Percentiles rank a stretch among this genome's conserved stretches.
phyloP scores from a whole-genome alignment of 1,139 yeast genomes.

The Casaregolazyma suthepensis region DNA sequence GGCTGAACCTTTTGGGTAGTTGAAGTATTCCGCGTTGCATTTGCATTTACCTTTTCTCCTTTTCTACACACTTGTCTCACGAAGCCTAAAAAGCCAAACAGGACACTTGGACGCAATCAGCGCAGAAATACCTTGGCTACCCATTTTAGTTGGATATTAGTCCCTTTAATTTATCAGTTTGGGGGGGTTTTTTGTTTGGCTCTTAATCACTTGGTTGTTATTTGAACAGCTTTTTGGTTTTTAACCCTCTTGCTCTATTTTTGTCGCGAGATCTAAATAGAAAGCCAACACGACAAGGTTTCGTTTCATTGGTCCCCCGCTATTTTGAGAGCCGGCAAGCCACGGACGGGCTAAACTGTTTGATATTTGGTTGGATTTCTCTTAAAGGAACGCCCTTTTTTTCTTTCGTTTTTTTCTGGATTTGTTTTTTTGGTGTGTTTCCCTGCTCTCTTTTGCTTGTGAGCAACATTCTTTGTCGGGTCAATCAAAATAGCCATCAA shows the following conservation, averaged over 20 bases:
- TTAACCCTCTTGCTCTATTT: background rate
- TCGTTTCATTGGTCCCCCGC: background rate
- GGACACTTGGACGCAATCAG: background rate
- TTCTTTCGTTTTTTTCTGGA: background rate
- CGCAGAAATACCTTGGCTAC: background rate
- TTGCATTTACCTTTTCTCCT: background rate
- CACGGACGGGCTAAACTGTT: background rate
- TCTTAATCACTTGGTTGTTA: background rate
- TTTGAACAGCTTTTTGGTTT: background rate
- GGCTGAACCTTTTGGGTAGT: background rate
- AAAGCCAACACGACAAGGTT: background rate
- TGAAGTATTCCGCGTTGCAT: background rate
- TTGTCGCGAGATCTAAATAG: conserved; percentile 1
- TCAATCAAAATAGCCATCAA: background rate
- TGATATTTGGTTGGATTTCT: background rate
- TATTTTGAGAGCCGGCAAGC: background rate
- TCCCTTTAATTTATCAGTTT: background rate
- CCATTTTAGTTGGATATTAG: background rate
- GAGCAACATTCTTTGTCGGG: background rate
- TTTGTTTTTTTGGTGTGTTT: background rate
- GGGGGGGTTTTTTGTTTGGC: background rate
- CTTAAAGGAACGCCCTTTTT: background rate
- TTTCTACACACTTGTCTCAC: background rate
- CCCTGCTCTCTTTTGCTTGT: too few species aligned
- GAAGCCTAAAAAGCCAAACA: background rate